Evolutionary conservation across 768 basidiomycete genomes (phyloP).

Genomic region (Dendrothele bispora): DNA sequence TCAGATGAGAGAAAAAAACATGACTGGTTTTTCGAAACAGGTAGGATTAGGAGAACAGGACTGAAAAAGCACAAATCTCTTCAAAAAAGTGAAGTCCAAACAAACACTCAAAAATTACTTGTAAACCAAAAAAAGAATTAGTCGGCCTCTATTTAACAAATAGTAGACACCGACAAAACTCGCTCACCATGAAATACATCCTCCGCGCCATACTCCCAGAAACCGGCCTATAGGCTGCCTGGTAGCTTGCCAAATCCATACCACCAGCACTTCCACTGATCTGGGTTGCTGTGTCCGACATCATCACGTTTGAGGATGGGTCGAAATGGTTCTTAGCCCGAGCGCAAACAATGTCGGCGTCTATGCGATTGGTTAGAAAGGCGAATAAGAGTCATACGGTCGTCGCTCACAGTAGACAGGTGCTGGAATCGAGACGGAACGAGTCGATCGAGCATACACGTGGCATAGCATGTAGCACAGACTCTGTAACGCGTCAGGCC

Average conservation of each 20-base stretch:
- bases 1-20: too few relatives aligned
- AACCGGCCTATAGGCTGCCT: conserved; percentile 47
- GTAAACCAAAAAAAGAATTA: too few relatives aligned
- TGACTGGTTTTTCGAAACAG: too few relatives aligned
- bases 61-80: too few relatives aligned
- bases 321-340: conserved; percentile 66
- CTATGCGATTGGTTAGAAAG: conserved; percentile 30
- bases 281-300: conserved; percentile 38
- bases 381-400: neutral
- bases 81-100: too few relatives aligned
- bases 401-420: conserved; percentile 85
- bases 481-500: conserved; percentile 67
- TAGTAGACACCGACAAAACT: too few relatives aligned
- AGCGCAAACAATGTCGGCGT: conserved; percentile 75
- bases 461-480: conserved; percentile 76
- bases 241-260: conserved; percentile 44
- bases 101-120: too few relatives aligned
- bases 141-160: too few relatives aligned
- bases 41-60: too few relatives aligned
- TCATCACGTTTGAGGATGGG: conserved; percentile 46
- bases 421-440: conserved; percentile 83
- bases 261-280: conserved; percentile 31
- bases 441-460: conserved; percentile 77
- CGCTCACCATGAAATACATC: conserved; percentile 39
- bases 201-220: conserved; percentile 31